Conservation (phyloP, 176 grass and related monocot species). For the Avena eriantha region DNA sequence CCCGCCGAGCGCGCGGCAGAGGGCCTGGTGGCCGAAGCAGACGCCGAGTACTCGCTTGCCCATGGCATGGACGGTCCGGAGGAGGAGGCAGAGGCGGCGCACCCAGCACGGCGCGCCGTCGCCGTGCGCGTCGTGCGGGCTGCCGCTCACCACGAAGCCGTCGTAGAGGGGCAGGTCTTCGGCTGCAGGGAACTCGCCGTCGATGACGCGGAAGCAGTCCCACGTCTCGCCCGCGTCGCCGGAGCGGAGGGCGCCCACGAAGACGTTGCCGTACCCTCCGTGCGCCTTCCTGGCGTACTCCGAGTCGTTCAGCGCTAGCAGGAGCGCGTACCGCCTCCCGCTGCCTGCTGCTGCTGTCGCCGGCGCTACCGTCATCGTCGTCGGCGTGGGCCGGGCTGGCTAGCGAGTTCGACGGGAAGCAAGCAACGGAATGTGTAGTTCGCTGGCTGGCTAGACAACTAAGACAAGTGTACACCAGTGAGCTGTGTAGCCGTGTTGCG, state of each 20-base stretch:
- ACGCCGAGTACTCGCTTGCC: conserved; percentile 64
- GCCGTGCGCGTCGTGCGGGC: conserved; percentile 63
- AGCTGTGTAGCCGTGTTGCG: neutral
- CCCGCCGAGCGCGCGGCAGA: conserved; percentile 63
- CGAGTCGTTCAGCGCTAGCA: conserved; percentile 55
- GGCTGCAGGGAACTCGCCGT: conserved; percentile 57
- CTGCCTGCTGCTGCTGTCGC: neutral
- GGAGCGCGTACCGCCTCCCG: conserved; percentile 48
- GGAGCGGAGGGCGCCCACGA: conserved; percentile 43
- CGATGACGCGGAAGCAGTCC: conserved; percentile 56
- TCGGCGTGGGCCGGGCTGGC: neutral
- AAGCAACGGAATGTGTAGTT: neutral
- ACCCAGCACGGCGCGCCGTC: conserved; percentile 56
- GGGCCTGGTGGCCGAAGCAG: conserved; percentile 71
- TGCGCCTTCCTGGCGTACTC: conserved; percentile 58
- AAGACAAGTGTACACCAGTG: neutral
- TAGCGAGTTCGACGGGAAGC: conserved; percentile 2
- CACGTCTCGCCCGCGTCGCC: conserved; percentile 35
- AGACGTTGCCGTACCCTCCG: conserved; percentile 63
- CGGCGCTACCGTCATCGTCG: neutral
- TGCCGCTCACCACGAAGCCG: conserved; percentile 66
- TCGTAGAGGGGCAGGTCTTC: conserved; percentile 54
- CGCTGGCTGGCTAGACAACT: neutral
- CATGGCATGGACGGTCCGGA: conserved; percentile 55
- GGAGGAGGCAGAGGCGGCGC: conserved; percentile 52